Conservation (phyloP, 2,329 filamentous ascomycete genomes). For the Reticulascus tulasneorum region DNA sequence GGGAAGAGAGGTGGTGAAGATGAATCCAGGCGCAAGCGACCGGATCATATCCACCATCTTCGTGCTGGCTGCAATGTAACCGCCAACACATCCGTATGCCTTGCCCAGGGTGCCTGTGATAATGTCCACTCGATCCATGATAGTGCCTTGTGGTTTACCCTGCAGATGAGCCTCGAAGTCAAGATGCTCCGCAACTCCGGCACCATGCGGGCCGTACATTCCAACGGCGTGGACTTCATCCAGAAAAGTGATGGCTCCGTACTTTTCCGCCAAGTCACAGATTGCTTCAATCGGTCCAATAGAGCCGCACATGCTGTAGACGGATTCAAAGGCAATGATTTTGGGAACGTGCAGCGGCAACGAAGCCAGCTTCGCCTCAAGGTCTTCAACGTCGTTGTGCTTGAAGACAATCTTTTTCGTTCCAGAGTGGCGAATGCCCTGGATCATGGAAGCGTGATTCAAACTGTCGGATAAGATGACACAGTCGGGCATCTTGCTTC, state of each 20-base stretch:
- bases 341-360: constrained; percentile 84
- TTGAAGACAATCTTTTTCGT: constrained; percentile 98
- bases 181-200: constrained; percentile 94
- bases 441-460: constrained; percentile 99
- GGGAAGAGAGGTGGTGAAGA: constrained; percentile 95
- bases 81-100: constrained; percentile 95
- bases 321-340: constrained; percentile 97
- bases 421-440: constrained; percentile 95
- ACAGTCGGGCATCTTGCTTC: constrained; percentile 92
- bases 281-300: constrained; percentile 95
- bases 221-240: constrained; percentile 98
- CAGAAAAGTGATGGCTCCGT: constrained; percentile 93
- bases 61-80: constrained; percentile 89
- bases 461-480: constrained; percentile 96
- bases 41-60: constrained; percentile 89
- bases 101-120: constrained; percentile 97
- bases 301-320: constrained; percentile 99
- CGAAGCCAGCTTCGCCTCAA: constrained; percentile 88
- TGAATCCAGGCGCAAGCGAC: constrained; percentile 93
- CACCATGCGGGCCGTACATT: constrained; percentile 96
- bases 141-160: constrained; percentile 71
- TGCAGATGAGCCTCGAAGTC: constrained; percentile 83
- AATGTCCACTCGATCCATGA: constrained; percentile 96
- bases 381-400: constrained; percentile 91
- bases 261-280: constrained; percentile 94